These are phyloP conservation scores for Posidonia oceanica DNA, from an alignment of 116 monocot species.

Conservation along the genomic window DNA sequence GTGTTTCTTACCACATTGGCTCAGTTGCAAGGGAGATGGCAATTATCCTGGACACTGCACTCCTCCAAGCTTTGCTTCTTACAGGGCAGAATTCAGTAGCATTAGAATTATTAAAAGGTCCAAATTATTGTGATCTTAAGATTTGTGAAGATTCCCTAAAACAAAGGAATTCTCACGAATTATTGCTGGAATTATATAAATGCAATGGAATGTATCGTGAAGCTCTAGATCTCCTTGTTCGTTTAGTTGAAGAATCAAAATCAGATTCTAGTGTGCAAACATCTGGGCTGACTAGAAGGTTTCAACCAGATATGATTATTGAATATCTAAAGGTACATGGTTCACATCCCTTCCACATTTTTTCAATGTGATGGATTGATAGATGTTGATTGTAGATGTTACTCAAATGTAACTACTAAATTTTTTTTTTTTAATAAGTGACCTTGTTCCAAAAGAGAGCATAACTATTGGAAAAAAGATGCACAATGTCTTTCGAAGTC, in stretches of 20 bases:
- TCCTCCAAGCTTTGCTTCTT: constrained; percentile 78
- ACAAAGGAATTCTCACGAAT: constrained; percentile 38
- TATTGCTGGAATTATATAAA: constrained; percentile 83
- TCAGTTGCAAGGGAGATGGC: constrained; percentile 86
- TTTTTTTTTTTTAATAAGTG: no score
- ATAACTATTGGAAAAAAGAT: no score
- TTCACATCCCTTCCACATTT: neutral
- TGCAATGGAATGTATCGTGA: constrained; percentile 88
- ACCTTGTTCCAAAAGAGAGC: no score
- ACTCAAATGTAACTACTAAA: no score
- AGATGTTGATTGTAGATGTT: neutral
- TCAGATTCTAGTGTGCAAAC: constrained; percentile 29
- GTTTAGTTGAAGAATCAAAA: constrained; percentile 77
- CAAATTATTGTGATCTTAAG: constrained; percentile 91
- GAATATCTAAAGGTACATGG: constrained; percentile 85
- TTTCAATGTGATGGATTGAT: neutral
- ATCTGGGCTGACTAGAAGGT: constrained; percentile 43
- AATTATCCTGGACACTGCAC: constrained; percentile 75
- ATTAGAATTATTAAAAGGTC: constrained; percentile 72
- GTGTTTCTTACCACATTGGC: constrained; percentile 54
- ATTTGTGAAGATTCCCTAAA: constrained; percentile 77
- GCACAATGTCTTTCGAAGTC: no score
- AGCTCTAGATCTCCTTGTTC: constrained; percentile 74
- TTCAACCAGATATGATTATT: constrained; percentile 84
- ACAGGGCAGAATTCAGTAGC: constrained; percentile 65